These are phyloP conservation scores for Tolypocladium endophyticum DNA, from an alignment of 2,329 filamentous ascomycete species.

Conservation along the genomic window DNA sequence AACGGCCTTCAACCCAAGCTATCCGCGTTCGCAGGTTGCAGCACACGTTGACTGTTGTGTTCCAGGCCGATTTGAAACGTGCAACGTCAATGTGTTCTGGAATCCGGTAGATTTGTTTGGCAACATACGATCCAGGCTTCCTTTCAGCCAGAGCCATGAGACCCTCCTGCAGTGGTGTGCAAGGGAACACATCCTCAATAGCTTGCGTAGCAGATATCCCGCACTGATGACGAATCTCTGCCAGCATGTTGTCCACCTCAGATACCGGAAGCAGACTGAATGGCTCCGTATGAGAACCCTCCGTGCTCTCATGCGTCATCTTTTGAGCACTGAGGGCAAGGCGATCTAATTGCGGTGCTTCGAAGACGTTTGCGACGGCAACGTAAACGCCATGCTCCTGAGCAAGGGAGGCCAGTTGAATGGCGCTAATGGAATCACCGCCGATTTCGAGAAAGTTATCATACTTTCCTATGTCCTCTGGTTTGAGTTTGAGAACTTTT, in stretches of 20 bases:
- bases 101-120: background rate
- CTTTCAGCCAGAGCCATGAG: background rate
- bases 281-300: background rate
- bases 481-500: background rate
- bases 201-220: background rate
- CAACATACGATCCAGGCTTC: background rate
- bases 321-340: background rate
- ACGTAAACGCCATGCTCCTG: background rate
- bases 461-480: background rate
- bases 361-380: background rate
- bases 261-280: background rate
- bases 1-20: background rate
- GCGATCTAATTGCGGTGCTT: background rate
- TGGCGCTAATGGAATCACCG: conserved; percentile 9
- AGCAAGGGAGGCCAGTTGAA: background rate
- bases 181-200: background rate
- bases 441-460: background rate
- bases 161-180: background rate
- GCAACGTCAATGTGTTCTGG: background rate
- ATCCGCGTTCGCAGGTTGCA: background rate
- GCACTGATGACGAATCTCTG: background rate
- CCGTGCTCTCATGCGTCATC: background rate
- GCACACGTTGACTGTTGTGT: background rate
- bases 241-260: background rate
- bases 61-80: background rate